phyloP scores from a whole-genome alignment of 2,329 filamentous ascomycete genomes.

The Pseudogymnoascus sp. region DNA sequence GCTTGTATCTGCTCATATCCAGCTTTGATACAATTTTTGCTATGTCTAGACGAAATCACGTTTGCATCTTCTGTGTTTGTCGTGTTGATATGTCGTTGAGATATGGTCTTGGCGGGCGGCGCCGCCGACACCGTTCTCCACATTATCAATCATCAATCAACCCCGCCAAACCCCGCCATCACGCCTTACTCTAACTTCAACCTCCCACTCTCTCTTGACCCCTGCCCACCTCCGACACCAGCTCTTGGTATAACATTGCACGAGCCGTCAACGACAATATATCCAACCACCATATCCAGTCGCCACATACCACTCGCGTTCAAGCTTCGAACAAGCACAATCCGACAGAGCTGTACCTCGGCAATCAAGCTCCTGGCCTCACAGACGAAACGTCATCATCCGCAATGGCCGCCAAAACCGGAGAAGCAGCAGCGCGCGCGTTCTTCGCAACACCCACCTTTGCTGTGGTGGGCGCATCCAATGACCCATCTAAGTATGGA shows the following conservation, averaged over 20 bases:
- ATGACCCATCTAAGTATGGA: constrained; percentile 77
- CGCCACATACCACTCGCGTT: background rate
- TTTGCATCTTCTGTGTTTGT: too few species aligned
- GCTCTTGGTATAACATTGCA: background rate
- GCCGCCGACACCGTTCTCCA: background rate
- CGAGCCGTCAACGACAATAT: background rate
- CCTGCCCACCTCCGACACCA: background rate
- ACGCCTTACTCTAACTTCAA: background rate
- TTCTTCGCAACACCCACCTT: constrained; percentile 78
- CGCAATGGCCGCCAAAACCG: background rate
- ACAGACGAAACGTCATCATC: background rate
- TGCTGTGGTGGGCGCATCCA: constrained; percentile 84
- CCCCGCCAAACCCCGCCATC: background rate
- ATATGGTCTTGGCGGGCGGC: background rate
- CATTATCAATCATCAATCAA: background rate
- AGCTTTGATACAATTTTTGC: too few species aligned
- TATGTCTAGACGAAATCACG: too few species aligned
- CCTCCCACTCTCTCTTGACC: background rate
- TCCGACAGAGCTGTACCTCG: background rate
- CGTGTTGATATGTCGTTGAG: background rate
- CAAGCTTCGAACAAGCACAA: background rate
- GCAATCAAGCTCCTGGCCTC: background rate
- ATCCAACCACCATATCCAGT: background rate
- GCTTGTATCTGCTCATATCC: too few species aligned
- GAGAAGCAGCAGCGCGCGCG: constrained; percentile 50